Conservation (phyloP, 2,329 filamentous ascomycete genomes). For the Trichocomaceae sp. region DNA sequence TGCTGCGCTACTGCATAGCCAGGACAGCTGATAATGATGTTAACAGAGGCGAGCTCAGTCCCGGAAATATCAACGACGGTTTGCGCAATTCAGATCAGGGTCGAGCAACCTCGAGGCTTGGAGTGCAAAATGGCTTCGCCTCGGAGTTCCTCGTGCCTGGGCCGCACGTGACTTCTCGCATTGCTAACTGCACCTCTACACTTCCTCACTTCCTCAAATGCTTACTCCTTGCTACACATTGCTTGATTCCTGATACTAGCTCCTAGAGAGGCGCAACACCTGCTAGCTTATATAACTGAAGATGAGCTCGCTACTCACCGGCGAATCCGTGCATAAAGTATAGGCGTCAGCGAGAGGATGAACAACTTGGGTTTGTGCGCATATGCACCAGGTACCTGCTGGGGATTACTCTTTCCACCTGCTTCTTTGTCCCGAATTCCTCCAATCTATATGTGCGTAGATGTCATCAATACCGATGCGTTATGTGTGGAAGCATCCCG, state of each 20-base stretch:
- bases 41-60: neutral
- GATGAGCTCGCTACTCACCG: too few species aligned
- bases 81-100: neutral
- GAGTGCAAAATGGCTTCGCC: neutral
- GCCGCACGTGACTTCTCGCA: neutral
- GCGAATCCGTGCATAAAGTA: too few species aligned
- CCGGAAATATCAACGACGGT: neutral
- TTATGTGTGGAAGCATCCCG: conserved; percentile 51
- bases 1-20: neutral
- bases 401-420: too few species aligned
- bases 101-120: neutral
- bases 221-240: neutral
- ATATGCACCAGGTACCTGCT: too few species aligned
- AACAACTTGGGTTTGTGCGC: too few species aligned
- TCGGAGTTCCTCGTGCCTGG: neutral
- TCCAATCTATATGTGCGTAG: too few species aligned
- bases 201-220: neutral
- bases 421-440: too few species aligned
- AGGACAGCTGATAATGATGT: neutral
- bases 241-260: conserved; percentile 31
- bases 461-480: conserved; percentile 54
- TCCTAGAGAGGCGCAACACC: too few species aligned
- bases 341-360: too few species aligned
- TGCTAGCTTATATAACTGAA: too few species aligned
- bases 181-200: too few species aligned